These are phyloP conservation scores for Hypoxylon fuscum DNA, from an alignment of 495 filamentous ascomycete species.

Conservation along the genomic window DNA sequence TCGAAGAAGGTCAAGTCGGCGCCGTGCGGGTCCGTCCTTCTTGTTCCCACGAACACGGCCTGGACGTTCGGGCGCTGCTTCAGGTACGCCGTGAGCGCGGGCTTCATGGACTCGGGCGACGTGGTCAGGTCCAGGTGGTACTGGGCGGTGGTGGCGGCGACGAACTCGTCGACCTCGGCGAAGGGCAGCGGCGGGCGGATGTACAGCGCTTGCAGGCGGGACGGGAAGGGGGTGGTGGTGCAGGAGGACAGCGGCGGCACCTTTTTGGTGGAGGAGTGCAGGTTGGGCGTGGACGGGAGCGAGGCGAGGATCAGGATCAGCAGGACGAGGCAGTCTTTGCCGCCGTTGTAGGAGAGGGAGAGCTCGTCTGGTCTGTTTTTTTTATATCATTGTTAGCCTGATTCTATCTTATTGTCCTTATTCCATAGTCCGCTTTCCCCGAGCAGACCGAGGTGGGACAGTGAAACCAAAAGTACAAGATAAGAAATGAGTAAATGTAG, in stretches of 20 bases:
- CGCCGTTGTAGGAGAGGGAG: constrained; percentile 95
- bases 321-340: constrained; percentile 96
- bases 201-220: constrained; percentile 80
- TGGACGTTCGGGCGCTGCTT: constrained; percentile 66
- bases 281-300: constrained; percentile 55
- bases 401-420: not conserved
- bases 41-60: constrained; percentile 92
- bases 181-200: constrained; percentile 85
- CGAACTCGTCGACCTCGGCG: constrained; percentile 84
- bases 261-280: constrained; percentile 24
- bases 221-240: constrained; percentile 41
- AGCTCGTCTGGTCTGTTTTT: constrained; percentile 72
- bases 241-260: constrained; percentile 17
- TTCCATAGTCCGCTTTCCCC: not conserved
- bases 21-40: constrained; percentile 92
- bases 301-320: constrained; percentile 86
- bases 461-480: constrained; percentile 7
- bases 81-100: constrained; percentile 82
- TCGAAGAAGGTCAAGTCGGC: constrained; percentile 80
- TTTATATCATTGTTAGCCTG: not conserved
- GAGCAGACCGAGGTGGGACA: not conserved
- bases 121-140: constrained; percentile 83
- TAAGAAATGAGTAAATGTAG: constrained; percentile 28
- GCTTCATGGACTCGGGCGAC: constrained; percentile 80
- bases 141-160: constrained; percentile 63